phyloP scores from a whole-genome alignment of 768 basidiomycete genomes.

The Coprinopsis cinerea region DNA sequence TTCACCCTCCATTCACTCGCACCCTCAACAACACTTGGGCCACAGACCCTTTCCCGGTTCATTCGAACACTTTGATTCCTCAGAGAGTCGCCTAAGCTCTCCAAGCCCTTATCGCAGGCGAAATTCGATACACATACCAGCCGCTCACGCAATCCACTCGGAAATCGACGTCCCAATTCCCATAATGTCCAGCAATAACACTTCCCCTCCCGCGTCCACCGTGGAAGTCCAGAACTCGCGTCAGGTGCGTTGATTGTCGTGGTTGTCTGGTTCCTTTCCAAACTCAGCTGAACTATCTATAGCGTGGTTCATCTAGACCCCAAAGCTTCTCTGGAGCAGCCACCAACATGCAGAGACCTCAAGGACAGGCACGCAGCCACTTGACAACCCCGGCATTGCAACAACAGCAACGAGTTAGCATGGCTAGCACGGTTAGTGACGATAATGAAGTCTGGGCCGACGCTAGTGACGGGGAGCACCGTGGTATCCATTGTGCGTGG shows the following conservation, averaged over 20 bases:
- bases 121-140: conserved; percentile 32
- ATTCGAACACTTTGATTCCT: conserved; percentile 4
- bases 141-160: conserved; percentile 43
- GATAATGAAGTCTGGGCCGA: conserved; percentile 9
- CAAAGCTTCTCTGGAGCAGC: neutral
- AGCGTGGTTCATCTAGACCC: neutral
- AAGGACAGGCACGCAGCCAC: neutral
- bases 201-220: too few relatives aligned
- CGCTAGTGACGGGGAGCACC: conserved; percentile 6
- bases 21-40: neutral
- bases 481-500: neutral
- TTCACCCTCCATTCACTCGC: neutral
- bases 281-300: neutral
- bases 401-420: conserved; percentile 1
- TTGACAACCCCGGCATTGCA: neutral
- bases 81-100: neutral
- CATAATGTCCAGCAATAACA: conserved; percentile 7
- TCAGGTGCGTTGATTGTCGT: too few relatives aligned
- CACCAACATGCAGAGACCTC: neutral
- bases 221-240: too few relatives aligned
- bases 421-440: conserved; percentile 2
- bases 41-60: neutral
- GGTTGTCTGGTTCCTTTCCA: too few relatives aligned
- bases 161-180: conserved; percentile 27
- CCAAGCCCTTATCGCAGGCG: neutral